Percentiles rank a stretch among this genome's conserved stretches.
phyloP scores from a whole-genome alignment of 805 yeast species.

The Kazachstania kunashirensis region DNA sequence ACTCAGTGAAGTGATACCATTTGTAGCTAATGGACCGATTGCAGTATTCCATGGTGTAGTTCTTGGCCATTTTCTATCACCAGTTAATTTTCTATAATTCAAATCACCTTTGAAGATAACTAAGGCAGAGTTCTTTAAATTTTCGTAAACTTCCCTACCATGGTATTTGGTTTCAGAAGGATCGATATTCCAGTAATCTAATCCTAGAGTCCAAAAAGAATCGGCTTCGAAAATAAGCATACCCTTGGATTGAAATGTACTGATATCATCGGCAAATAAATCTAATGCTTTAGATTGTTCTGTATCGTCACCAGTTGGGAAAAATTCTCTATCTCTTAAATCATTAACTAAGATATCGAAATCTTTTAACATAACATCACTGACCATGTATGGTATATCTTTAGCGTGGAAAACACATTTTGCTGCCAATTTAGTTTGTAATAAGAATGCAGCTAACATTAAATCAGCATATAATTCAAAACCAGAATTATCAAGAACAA shows the following conservation, averaged over 20 bases:
- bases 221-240: conserved; percentile 44
- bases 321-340: conserved; percentile 42
- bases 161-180: conserved; percentile 38
- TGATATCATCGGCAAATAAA: conserved; percentile 38
- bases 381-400: conserved; percentile 93
- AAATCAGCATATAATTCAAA: conserved; percentile 90
- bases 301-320: conserved; percentile 28
- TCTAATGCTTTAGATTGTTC: conserved; percentile 36
- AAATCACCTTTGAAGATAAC: conserved; percentile 90
- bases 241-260: conserved; percentile 37
- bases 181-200: conserved; percentile 63
- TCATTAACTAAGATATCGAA: conserved; percentile 49
- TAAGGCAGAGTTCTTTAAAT: conserved; percentile 54
- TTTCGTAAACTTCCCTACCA: conserved; percentile 52
- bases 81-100: conserved; percentile 89
- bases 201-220: conserved; percentile 79
- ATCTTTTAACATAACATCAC: conserved; percentile 87
- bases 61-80: conserved; percentile 81
- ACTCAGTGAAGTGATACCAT: conserved; percentile 58
- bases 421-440: conserved; percentile 59
- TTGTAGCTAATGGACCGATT: conserved; percentile 54
- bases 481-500: conserved; percentile 88
- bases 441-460: conserved; percentile 49
- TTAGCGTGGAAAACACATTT: conserved; percentile 77
- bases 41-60: conserved; percentile 67